Base-by-base conservation (phyloP, 2,329 filamentous ascomycete species). In the Diaporthe sp. region DNA sequence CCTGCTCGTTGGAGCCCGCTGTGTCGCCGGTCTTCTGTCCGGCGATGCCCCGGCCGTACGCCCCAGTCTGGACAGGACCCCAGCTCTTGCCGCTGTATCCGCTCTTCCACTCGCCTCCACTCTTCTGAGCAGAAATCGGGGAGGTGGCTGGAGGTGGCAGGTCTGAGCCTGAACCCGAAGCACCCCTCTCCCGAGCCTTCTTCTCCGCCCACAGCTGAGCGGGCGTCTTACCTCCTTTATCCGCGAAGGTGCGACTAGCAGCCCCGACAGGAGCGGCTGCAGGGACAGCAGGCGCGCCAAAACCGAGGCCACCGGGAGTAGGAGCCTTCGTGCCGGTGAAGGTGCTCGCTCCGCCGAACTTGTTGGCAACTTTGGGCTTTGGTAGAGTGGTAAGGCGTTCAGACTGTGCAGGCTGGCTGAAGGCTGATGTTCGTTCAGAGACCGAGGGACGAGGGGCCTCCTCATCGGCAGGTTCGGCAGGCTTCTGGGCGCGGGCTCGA, bases 171-270 rank as follows among this genome's bases (percentile, higher is more conserved):
- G 89, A 86, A 69, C 82, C 86, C 72, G 74, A 79, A 55, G 86
- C 87, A 61, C 90, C 92, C 70, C 93, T 89, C 83, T 97, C 92
- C 76, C 92, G 93, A 51, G 94, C 96, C 87, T 98, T 98, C 87
- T 96, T 98, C 87, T 99, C 97, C 0, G 96, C 96, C 97, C 97
- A 99, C 49, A 98, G 86, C 84, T 99, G 97, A 42, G 97, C 96
- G 9, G 97, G 97, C 7, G 97, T 98, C 88, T 98, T 99, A 77
- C 97, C 97, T 77, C 94, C 96, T 83, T 97, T 89, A 79, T 98
- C 96, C 22, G 97, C 97, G 87, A 98, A 99, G 0, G 95, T 98
- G 81, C 95, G 93, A 85, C 95, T 97, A 51, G 96, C 95, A 78
- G 92, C 89, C 37, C 95, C 95, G 37, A 98, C 89, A 8, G 94